These are phyloP conservation scores for Xylaria scruposa DNA, from an alignment of 495 filamentous ascomycete species.

Conservation along the genomic window DNA sequence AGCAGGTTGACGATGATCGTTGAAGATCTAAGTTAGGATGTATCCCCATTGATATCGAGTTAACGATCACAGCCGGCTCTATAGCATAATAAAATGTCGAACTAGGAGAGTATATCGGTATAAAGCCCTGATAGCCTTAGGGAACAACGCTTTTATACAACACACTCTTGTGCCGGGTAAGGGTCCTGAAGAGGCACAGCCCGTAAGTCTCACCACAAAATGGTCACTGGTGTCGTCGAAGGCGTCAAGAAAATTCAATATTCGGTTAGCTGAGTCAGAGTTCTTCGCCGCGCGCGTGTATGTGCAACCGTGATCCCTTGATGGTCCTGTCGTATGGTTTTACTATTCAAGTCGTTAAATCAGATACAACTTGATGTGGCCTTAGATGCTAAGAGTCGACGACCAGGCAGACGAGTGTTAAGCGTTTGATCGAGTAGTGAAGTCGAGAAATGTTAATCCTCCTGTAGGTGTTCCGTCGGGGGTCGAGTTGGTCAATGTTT, in stretches of 20 bases:
- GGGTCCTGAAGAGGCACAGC: slow-evolving; percentile 34
- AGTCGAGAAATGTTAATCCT: neutral
- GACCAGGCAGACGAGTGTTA: neutral
- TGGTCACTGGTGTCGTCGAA: slow-evolving; percentile 5
- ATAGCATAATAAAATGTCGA: slow-evolving; percentile 33
- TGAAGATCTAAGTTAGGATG: slow-evolving; percentile 51
- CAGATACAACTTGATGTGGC: slow-evolving; percentile 1
- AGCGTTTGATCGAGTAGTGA: neutral
- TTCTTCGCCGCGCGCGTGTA: neutral
- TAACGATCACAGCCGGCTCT: slow-evolving; percentile 29
- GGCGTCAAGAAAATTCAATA: slow-evolving; percentile 11
- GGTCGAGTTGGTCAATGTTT: neutral
- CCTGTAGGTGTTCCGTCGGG: neutral
- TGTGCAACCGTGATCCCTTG: slow-evolving; percentile 1
- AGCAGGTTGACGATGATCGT: slow-evolving; percentile 48
- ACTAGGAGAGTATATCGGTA: slow-evolving; percentile 1
- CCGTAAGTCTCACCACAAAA: slow-evolving; percentile 31
- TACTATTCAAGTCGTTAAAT: neutral
- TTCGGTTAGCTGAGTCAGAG: neutral
- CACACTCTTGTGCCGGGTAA: slow-evolving; percentile 36
- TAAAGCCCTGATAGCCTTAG: neutral
- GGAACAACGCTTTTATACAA: slow-evolving; percentile 27
- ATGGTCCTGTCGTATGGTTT: slow-evolving; percentile 13
- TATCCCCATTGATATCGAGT: slow-evolving; percentile 58
- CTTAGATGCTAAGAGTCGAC: neutral